These are phyloP conservation scores for Lagenidium giganteum DNA, from an alignment of 352 stramenopile genomes.

Conservation along the genomic window DNA sequence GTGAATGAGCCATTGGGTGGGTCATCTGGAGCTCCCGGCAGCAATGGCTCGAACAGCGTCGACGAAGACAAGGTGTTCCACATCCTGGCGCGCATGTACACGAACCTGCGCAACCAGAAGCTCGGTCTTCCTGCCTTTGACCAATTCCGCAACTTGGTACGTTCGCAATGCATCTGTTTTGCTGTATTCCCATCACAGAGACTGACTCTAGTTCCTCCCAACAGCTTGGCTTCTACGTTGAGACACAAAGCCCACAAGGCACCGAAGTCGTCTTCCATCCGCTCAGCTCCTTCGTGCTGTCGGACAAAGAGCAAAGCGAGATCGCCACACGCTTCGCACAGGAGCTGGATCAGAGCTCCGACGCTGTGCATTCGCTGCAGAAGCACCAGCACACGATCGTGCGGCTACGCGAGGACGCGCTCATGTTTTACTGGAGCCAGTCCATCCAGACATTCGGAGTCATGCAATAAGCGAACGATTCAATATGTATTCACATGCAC, in stretches of 20 bases:
- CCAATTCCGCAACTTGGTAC: constrained; percentile 78
- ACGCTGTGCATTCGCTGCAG: constrained; percentile 70
- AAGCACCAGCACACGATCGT: constrained; percentile 85
- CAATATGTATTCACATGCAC: no score
- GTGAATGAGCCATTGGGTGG: constrained; percentile 9
- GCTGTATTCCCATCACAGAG: not conserved
- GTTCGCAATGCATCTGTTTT: no score
- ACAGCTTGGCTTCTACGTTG: constrained; percentile 78
- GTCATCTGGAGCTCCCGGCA: no score
- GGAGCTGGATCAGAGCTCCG: constrained; percentile 50
- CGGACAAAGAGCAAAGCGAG: constrained; percentile 54
- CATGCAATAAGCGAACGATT: no score
- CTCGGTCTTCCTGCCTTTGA: constrained; percentile 79
- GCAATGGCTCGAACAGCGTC: no score
- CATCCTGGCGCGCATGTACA: constrained; percentile 78
- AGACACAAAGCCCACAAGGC: constrained; percentile 62
- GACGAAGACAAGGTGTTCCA: constrained; percentile 80
- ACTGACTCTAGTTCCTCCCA: no score
- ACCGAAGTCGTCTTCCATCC: constrained; percentile 78
- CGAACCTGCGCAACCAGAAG: constrained; percentile 55
- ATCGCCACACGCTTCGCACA: constrained; percentile 63
- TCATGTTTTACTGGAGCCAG: constrained; percentile 88
- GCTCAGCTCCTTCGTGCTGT: constrained; percentile 46
- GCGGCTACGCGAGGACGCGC: constrained; percentile 74
- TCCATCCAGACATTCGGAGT: constrained; percentile 47